phyloP scores from a whole-genome alignment of 352 stramenopile species.

The Saprolegnia parasitica region DNA sequence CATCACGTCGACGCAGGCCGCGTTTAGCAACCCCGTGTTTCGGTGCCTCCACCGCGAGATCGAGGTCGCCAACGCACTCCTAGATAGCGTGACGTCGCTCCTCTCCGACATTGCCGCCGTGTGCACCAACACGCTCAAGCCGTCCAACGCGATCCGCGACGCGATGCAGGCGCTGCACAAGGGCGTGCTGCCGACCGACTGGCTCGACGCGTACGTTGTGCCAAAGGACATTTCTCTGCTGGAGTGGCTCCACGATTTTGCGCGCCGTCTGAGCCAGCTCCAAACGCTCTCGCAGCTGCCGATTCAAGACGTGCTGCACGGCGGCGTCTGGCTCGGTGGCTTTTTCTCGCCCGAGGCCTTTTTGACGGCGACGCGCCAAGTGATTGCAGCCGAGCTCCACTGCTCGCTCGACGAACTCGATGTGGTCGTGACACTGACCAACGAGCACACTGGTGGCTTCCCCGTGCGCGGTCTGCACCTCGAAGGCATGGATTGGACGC shows the following conservation, averaged over 20 bases:
- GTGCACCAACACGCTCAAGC: slow-evolving; percentile 78
- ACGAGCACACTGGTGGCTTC: slow-evolving; percentile 45
- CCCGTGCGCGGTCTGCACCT: slow-evolving; percentile 69
- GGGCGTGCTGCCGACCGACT: slow-evolving; percentile 61
- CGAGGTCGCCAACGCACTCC: slow-evolving; percentile 58
- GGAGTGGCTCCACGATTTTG: slow-evolving; percentile 85
- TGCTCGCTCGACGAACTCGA: slow-evolving; percentile 88
- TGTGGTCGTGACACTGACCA: slow-evolving; percentile 64
- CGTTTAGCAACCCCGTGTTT: slow-evolving; percentile 86
- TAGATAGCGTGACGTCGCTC: slow-evolving; percentile 61
- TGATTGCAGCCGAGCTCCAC: slow-evolving; percentile 62
- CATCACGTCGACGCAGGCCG: slow-evolving; percentile 43
- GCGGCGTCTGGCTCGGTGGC: slow-evolving; percentile 86
- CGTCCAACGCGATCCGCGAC: slow-evolving; percentile 82
- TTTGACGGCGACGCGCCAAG: slow-evolving; percentile 88
- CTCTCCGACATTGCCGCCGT: slow-evolving; percentile 68
- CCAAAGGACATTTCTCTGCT: slow-evolving; percentile 53
- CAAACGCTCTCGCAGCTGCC: slow-evolving; percentile 36
- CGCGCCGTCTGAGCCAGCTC: slow-evolving; percentile 64
- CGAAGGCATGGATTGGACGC: slow-evolving; percentile 75
- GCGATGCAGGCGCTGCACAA: slow-evolving; percentile 72
- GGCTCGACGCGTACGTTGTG: slow-evolving; percentile 54
- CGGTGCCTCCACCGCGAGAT: slow-evolving; percentile 88
- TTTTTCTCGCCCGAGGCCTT: slow-evolving; percentile 92
- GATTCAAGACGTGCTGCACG: slow-evolving; percentile 16